A percentile compares a stretch with the other conserved stretches of the same genome.
Conservation (phyloP, 495 filamentous ascomycete species). For the Entonaema liquescens region DNA sequence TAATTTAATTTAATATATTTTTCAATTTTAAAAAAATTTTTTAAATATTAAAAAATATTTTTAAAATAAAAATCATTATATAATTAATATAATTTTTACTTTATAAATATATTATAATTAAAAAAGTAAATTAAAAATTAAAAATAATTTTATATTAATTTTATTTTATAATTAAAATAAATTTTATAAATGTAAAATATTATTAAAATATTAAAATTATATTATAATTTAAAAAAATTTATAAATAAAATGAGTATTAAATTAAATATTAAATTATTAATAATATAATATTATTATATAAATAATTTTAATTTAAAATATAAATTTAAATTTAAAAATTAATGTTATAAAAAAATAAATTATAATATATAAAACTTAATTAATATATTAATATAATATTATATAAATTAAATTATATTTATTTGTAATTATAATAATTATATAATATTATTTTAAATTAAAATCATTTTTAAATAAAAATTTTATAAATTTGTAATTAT, state of each 20-base stretch:
- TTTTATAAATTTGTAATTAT: neutral
- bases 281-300: too few relatives aligned
- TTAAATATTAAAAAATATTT: neutral
- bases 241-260: too few relatives aligned
- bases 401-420: neutral
- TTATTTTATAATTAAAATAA: too few relatives aligned
- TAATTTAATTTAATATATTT: neutral
- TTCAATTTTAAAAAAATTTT: neutral
- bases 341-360: neutral
- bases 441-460: neutral
- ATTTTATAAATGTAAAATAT: too few relatives aligned
- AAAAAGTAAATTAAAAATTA: neutral
- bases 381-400: neutral
- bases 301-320: too few relatives aligned
- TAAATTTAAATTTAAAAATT: neutral
- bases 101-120: neutral
- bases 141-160: too few relatives aligned
- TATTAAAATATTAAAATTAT: too few relatives aligned
- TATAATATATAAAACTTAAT: neutral
- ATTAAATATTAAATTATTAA: too few relatives aligned
- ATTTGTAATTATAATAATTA: neutral
- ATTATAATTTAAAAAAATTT: too few relatives aligned
- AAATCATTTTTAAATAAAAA: neutral
- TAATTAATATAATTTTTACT: neutral
- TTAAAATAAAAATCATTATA: neutral